phyloP scores from a whole-genome alignment of 2,329 filamentous ascomycete species.

The Epicoccum sorghinum region DNA sequence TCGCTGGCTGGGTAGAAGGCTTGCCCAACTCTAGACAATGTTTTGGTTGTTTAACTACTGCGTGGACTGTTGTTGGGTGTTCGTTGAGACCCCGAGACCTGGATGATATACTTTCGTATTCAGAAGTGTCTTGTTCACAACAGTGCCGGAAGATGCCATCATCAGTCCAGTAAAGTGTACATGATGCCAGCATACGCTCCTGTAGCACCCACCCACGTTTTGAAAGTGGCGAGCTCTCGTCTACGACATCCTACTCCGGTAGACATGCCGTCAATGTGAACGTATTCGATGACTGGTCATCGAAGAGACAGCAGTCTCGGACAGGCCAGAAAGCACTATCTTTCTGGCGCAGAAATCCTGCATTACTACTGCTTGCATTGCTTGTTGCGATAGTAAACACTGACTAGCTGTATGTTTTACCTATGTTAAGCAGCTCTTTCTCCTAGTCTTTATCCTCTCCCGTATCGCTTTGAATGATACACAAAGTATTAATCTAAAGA shows the following conservation, averaged over 20 bases:
- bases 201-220: slow-evolving; percentile 2
- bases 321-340: neutral
- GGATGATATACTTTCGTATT: too few relatives aligned
- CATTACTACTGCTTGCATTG: neutral
- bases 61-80: too few relatives aligned
- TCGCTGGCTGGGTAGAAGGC: neutral
- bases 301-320: neutral
- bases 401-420: too few relatives aligned
- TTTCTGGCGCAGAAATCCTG: neutral
- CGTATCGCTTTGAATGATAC: too few relatives aligned
- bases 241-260: too few relatives aligned
- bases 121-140: neutral
- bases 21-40: too few relatives aligned
- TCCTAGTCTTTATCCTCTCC: too few relatives aligned
- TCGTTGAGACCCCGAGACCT: too few relatives aligned
- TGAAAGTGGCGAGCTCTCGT: neutral
- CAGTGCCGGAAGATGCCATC: neutral
- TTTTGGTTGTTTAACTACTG: too few relatives aligned
- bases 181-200: neutral
- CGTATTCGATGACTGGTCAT: too few relatives aligned
- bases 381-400: neutral
- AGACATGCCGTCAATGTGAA: neutral
- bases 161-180: neutral
- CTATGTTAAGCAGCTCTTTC: too few relatives aligned
- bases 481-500: too few relatives aligned